Base-by-base conservation (phyloP, 495 filamentous ascomycete genomes). In the Lentithecium fluviatile region DNA sequence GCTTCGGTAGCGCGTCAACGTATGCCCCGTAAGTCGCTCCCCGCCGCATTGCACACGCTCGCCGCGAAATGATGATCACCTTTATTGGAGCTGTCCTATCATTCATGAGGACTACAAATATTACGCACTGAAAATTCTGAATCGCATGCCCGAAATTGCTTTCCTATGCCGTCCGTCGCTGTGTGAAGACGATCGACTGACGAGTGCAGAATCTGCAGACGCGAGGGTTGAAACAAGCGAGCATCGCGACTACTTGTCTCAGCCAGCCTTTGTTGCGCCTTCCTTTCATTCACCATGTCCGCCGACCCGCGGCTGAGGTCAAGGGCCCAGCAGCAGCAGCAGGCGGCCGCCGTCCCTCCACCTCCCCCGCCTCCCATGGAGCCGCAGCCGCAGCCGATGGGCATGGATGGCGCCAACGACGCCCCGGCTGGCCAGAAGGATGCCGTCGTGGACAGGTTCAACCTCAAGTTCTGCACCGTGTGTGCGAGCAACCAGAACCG, bases 11-110 rank as follows among this genome's bases (percentile, higher is more conserved):
- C 49, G 10, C 49, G 24, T n/a, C 20, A 8, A 21, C 15, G 13
- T n/a, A n/a, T 24, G 17, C 52, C 46, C 1, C 2, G 56, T 65
- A 56, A 55, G 56, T 65, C n/a, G 25, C 24, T 24, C 24, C 29
- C 54, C 34, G 24, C 48, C 54, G 32, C 53, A 37, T 34, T 59
- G n/a, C 55, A 26, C 26, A 20, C 45, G 8, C 19, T 21, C 11
- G 38, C 40, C 21, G 38, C 57, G 69, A 52, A 65, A 77, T 87
- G 85, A 88, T 88, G 84, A 87, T 59, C 60, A 69, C 69, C 73
- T 71, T 80, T 95, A 95, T 96, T 97, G 92, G 92, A 97, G 92
- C 92, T 97, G 90, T 97, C 92, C 85, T 87, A 93, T 82, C 76
- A 76, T 74, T 72, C 50, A 29, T 62, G 53, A 66, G 74, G 73